phyloP scores from a whole-genome alignment of 768 basidiomycete species.

The Auricularia sp. region DNA sequence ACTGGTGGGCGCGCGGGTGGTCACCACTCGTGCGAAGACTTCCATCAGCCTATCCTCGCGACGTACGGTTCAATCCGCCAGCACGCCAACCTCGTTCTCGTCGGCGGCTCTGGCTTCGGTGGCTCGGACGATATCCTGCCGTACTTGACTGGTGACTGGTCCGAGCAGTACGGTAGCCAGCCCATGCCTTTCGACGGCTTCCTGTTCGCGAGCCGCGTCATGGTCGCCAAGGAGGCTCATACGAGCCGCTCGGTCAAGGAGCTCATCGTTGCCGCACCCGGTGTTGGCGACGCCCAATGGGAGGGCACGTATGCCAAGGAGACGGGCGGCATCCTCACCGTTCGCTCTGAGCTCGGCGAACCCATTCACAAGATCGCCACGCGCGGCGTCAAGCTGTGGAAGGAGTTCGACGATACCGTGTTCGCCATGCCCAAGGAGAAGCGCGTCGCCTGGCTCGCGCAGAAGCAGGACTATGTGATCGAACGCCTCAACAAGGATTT shows the following conservation, averaged over 20 bases:
- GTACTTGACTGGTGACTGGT: conserved; percentile 95
- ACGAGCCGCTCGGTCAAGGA: conserved; percentile 93
- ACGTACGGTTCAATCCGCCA: conserved; percentile 88
- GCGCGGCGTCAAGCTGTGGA: conserved; percentile 95
- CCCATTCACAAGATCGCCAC: conserved; percentile 99
- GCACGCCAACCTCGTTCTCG: conserved; percentile 77
- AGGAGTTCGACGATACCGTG: conserved; percentile 94
- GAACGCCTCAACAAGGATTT: conserved; percentile 90
- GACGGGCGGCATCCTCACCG: conserved; percentile 92
- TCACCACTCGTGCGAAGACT: conserved; percentile 97
- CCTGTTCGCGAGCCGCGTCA: conserved; percentile 91
- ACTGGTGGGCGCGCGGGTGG: conserved; percentile 98
- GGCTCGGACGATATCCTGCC: conserved; percentile 93
- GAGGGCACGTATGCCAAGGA: conserved; percentile 91
- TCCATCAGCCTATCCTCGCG: conserved; percentile 88
- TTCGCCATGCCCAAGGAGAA: conserved; percentile 96
- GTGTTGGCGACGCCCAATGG: conserved; percentile 84
- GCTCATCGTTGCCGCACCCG: conserved; percentile 87
- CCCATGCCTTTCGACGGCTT: conserved; percentile 99
- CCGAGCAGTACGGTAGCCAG: conserved; percentile 69
- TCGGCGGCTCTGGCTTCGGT: conserved; percentile 94
- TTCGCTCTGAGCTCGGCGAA: conserved; percentile 94
- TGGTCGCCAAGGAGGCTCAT: conserved; percentile 98
- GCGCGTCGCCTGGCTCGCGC: conserved; percentile 74
- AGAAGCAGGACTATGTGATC: conserved; percentile 84